Conservation (phyloP, 306 rosid genomes). For the Trichosanthes truncata region DNA sequence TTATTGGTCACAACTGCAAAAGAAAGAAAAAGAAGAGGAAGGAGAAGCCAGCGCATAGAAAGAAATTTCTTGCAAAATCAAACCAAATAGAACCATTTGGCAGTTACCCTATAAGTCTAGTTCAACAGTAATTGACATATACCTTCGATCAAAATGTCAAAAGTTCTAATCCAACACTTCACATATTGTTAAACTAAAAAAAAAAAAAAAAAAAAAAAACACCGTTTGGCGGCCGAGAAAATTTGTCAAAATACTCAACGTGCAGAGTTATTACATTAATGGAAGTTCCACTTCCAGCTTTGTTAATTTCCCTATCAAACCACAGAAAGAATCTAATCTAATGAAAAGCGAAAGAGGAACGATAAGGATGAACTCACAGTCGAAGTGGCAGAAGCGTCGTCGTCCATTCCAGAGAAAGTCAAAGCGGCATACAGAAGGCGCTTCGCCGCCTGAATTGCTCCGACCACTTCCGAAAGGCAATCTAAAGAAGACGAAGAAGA, state of each 20-base stretch:
- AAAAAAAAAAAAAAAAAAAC: no score
- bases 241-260: background rate
- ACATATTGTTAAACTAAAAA: no score
- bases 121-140: no score
- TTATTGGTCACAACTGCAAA: background rate
- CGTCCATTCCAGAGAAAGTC: conserved; percentile 28
- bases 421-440: conserved; percentile 40
- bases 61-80: background rate
- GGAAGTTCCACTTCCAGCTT: background rate
- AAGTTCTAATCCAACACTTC: no score
- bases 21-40: background rate
- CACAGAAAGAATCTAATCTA: background rate
- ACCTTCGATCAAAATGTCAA: no score
- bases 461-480: conserved; percentile 54
- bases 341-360: background rate
- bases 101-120: no score
- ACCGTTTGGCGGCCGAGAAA: background rate
- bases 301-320: background rate
- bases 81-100: background rate
- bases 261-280: background rate
- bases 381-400: conserved; percentile 29
- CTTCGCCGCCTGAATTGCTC: conserved; percentile 65
- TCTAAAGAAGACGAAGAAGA: background rate
- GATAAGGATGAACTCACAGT: background rate
- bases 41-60: background rate